phyloP scores from a whole-genome alignment of 2,329 filamentous ascomycete species.

The Claviceps maximensis region DNA sequence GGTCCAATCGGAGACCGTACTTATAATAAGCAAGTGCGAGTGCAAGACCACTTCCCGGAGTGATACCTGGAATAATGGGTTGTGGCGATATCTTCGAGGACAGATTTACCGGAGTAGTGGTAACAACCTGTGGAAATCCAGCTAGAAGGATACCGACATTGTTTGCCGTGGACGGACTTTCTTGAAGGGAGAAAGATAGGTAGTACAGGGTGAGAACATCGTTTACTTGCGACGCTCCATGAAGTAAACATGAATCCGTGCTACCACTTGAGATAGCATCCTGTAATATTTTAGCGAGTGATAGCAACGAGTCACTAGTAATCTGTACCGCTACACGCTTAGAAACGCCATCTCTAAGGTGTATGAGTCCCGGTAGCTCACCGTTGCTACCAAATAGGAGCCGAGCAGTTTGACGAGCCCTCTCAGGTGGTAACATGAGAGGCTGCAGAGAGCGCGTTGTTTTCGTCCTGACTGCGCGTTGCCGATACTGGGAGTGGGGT shows the following conservation, averaged over 20 bases:
- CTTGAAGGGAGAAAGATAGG: slow-evolving; percentile 82
- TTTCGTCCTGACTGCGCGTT: slow-evolving; percentile 6
- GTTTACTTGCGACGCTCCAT: slow-evolving; percentile 62
- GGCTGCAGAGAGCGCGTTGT: slow-evolving; percentile 27
- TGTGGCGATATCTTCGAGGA: slow-evolving; percentile 10
- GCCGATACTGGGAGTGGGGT: slow-evolving; percentile 11
- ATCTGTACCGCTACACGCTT: slow-evolving; percentile 76
- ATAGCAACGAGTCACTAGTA: slow-evolving; percentile 89
- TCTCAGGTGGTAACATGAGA: slow-evolving; percentile 69
- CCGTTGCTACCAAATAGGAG: slow-evolving; percentile 68
- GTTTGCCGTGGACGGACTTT: slow-evolving; percentile 93
- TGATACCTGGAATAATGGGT: slow-evolving; percentile 59
- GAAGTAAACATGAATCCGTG: slow-evolving; percentile 37
- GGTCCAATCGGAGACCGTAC: slow-evolving; percentile 77
- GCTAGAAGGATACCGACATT: slow-evolving; percentile 97
- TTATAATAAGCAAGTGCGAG: slow-evolving; percentile 90
- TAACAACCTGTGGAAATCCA: slow-evolving; percentile 60
- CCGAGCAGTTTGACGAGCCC: slow-evolving; percentile 68
- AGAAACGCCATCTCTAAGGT: slow-evolving; percentile 56
- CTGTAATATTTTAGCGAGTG: slow-evolving; percentile 93
- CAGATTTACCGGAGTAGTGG: slow-evolving; percentile 20
- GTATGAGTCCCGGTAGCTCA: slow-evolving; percentile 65
- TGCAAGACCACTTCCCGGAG: slow-evolving; percentile 74
- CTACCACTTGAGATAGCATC: slow-evolving; percentile 77
- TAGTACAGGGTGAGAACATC: slow-evolving; percentile 95